Evolutionary conservation across 306 rosid genomes (phyloP).

Genomic region (Cicer bijugum): DNA sequence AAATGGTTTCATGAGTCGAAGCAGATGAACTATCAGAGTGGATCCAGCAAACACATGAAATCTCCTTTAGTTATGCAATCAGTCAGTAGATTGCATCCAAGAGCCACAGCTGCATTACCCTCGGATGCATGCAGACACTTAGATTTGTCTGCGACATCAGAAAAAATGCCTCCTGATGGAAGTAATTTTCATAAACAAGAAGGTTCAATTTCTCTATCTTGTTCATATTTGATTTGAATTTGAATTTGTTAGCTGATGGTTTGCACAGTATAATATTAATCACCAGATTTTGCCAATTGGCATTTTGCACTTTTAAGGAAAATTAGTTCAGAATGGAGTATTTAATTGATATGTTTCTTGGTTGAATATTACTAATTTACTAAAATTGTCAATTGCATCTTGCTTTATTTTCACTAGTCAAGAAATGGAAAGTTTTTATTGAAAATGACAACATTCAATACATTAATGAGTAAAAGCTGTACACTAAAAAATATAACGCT

Average conservation of each 20-base stretch:
- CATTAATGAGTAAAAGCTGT: background rate
- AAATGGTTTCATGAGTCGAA: constrained; percentile 74
- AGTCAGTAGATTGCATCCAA: constrained; percentile 58
- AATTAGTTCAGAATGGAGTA: background rate
- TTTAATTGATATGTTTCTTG: background rate
- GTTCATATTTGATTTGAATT: constrained; percentile 3
- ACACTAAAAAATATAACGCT: background rate
- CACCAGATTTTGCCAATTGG: constrained; percentile 1
- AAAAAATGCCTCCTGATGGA: constrained; percentile 51
- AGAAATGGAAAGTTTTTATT: background rate
- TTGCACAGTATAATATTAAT: background rate
- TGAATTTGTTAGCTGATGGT: background rate
- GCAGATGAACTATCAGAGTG: constrained; percentile 57
- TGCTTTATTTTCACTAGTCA: background rate
- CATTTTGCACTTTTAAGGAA: constrained; percentile 22
- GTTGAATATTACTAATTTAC: too few relatives aligned
- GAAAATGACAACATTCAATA: background rate
- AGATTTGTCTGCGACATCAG: constrained; percentile 66
- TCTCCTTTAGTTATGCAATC: constrained; percentile 72
- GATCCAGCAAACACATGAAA: constrained; percentile 55
- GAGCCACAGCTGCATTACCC: constrained; percentile 54
- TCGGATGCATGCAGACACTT: constrained; percentile 70
- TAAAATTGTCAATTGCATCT: too few relatives aligned
- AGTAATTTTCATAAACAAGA: constrained; percentile 53
- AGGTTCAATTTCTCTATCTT: constrained; percentile 57